Evolutionary conservation across 208 protist genomes (phyloP).

Genomic region (Leishmania gerbilli): DNA sequence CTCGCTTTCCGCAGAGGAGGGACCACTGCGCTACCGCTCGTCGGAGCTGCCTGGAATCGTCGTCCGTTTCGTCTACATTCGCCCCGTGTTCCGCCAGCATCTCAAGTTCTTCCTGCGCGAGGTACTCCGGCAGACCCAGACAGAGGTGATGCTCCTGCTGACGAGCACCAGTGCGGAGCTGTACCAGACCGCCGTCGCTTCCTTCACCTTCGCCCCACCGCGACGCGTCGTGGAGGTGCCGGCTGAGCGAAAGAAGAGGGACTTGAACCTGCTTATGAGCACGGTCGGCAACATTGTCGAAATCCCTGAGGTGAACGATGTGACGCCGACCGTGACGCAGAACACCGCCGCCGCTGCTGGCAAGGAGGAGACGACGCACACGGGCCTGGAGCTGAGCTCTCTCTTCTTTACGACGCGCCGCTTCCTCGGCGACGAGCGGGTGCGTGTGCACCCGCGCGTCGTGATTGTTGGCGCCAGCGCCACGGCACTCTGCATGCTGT

Average conservation of each 20-base stretch:
- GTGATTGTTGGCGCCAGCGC: slow-evolving; percentile 85
- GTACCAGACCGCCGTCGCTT: slow-evolving; percentile 54
- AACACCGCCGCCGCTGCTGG: not conserved
- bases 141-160: slow-evolving; percentile 55
- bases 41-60: slow-evolving; percentile 54
- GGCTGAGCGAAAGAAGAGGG: not conserved
- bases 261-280: not conserved
- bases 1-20: slow-evolving; percentile 36
- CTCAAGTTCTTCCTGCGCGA: slow-evolving; percentile 83
- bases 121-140: slow-evolving; percentile 65
- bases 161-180: slow-evolving; percentile 34
- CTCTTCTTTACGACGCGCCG: slow-evolving; percentile 80
- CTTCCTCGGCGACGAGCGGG: slow-evolving; percentile 78
- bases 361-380: not conserved
- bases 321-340: slow-evolving; percentile 15
- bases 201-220: slow-evolving; percentile 41
- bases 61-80: slow-evolving; percentile 74
- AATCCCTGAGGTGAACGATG: slow-evolving; percentile 34
- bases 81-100: slow-evolving; percentile 54
- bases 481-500: slow-evolving; percentile 78
- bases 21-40: slow-evolving; percentile 44
- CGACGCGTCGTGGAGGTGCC: slow-evolving; percentile 73
- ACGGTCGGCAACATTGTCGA: not conserved
- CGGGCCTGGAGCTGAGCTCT: slow-evolving; percentile 42
- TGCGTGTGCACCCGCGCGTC: slow-evolving; percentile 77